Evolutionary conservation across 2,329 filamentous ascomycete genomes (phyloP), one percentile per base, ranked within the genome.

Genomic region (Cryphonectria japonica): DNA sequence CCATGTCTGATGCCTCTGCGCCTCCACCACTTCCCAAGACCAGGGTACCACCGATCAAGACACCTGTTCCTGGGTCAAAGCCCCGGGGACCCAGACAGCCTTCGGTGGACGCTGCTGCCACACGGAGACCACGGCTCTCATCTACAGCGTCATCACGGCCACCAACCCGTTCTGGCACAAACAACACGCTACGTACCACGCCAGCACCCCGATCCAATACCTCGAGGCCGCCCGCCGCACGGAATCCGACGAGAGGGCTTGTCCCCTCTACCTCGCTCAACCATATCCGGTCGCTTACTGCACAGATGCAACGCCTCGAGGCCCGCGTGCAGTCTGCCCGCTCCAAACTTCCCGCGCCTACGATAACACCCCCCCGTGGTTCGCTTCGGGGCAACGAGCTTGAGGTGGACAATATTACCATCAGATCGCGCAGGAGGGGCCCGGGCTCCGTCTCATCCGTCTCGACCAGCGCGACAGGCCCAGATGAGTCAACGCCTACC

Each of bases 301-400:
- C 94, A 39, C 96, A 98, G 82, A 98, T 98, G 94, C 94, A 98
- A 81, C 93, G 94, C 75, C 90, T 99, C 73, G 96, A 98, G 80
- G 93, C 96, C 74, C 89, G 96, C 61, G 95, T 99, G 13, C 94
- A 98, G 73, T 94, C 92, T 34, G 96, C 92, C 26, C 91, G 94
- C 75, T 98, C 95, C 54, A 97, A 96, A 81, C 88, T 99, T 29
- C 96, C 96, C 2, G 93, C 92, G 1, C 93, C 95, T 2, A 86
- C 89, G 9, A 87, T 85, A 69, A 96, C 92, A 0, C 94, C 95
- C 5, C 94, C 95, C 26, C 90, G 91, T 64, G 87, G 88, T 5
- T 97, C 94, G n/a, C 94, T 95, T 32, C 88, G 93, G 68, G 79
- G 80, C 1, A 84, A 83, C 5, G 76, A 81, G 16, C 76, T 81